Evolutionary conservation across 2,329 filamentous ascomycete species (phyloP), one percentile per base, ranked within the genome.

Genomic region (Aspergillus pseudonomiae): DNA sequence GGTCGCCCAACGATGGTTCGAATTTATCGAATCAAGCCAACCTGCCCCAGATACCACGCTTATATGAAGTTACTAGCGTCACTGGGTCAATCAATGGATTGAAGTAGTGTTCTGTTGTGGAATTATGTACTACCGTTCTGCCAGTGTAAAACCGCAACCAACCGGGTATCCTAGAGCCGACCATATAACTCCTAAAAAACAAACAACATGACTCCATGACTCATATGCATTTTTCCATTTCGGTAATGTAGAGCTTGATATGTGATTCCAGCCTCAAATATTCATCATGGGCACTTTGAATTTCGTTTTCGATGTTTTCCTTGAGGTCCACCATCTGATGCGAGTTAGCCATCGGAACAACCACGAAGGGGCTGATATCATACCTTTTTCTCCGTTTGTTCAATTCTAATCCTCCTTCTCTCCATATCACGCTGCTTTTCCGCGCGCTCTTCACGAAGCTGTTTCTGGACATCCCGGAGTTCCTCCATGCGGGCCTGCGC

Each of bases 331-430:
- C 89, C 94, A 98, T 99, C 94, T 97, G 68, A 24, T 63, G 32
- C 55, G 28, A 63, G 75, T 69, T 75, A 72, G 67, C 64, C 52
- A 41, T 19, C n/a, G 30, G n/a, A 6, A 36, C 19, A 24, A 9
- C 5, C 0, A 11, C 10, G 7, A 63, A 34, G 32, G 74, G 54
- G 3, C 21, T 4, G 10, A 45, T 11, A 21, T 5, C 83, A 71
- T 83, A 93, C 93, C 91, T 98, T 98, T 83, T 98, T 98, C 85
- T 98, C 94, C 10, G 93, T 97, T 82, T 97, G 93, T 80, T 99
- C 95, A 67, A 99, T 98, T 65, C 94, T 85, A n/a, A 97, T 92
- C 70, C 92, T 88, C 71, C 94, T 85, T 74, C 91, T 89, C 82
- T 99, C 95, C 81, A 98, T 96, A 74, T 98, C 94, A 63, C 92